phyloP scores from a whole-genome alignment of 352 stramenopile genomes.

The Pythium brassicae region DNA sequence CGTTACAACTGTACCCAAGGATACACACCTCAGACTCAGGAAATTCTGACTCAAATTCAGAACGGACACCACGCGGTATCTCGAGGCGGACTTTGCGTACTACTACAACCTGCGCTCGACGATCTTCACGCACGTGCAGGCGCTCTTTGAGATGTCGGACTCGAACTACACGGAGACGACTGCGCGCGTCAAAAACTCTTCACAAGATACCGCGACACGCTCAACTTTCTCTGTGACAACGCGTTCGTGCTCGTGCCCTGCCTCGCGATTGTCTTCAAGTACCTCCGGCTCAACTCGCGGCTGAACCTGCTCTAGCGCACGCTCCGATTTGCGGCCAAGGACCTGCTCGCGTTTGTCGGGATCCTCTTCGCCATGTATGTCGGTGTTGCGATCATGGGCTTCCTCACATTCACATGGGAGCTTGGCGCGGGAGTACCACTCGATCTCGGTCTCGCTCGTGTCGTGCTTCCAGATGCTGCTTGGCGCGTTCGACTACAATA shows the following conservation, averaged over 20 bases:
- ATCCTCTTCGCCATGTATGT: constrained; percentile 85
- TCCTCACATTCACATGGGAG: constrained; percentile 70
- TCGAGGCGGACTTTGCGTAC: constrained; percentile 54
- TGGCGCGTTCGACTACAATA: constrained; percentile 73
- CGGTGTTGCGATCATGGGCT: constrained; percentile 74
- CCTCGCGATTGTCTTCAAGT: constrained; percentile 83
- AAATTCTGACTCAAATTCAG: too few relatives aligned
- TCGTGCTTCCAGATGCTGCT: constrained; percentile 84
- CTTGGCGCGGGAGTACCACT: constrained; percentile 63
- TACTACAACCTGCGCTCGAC: constrained; percentile 77
- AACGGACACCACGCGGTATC: constrained; percentile 59
- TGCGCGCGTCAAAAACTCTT: constrained; percentile 59
- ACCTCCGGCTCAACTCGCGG: constrained; percentile 66
- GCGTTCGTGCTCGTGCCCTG: constrained; percentile 67
- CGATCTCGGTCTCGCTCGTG: constrained; percentile 57
- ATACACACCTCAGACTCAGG: too few relatives aligned
- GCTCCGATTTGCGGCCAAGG: constrained; percentile 62
- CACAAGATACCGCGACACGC: constrained; percentile 36
- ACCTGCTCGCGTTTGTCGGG: constrained; percentile 68
- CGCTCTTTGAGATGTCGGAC: constrained; percentile 71
- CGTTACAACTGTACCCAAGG: too few relatives aligned
- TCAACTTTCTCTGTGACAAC: constrained; percentile 46
- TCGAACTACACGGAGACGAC: constrained; percentile 79
- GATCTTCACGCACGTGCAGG: constrained; percentile 73
- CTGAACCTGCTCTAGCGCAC: constrained; percentile 80